phyloP scores from a whole-genome alignment of 1,284 basidiomycete genomes.

The Amylostereum areolatum region DNA sequence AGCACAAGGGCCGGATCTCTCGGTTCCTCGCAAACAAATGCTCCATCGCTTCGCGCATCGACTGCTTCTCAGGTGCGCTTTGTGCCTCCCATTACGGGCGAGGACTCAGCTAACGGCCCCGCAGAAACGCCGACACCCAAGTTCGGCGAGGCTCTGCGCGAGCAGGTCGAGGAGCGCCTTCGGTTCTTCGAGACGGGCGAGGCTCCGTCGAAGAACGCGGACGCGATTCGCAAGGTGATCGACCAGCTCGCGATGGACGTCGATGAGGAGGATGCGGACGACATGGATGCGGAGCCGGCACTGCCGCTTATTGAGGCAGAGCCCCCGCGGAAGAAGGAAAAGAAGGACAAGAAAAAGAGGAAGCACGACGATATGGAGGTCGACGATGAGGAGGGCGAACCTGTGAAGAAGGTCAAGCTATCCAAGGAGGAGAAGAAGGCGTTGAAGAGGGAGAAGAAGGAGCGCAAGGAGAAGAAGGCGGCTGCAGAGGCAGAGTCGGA shows the following conservation, averaged over 20 bases:
- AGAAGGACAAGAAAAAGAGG: conserved; percentile 54
- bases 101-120: conserved; percentile 3
- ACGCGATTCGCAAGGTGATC: conserved; percentile 86
- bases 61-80: conserved; percentile 83
- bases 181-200: conserved; percentile 90
- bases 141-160: conserved; percentile 90
- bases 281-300: conserved; percentile 49
- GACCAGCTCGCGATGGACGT: conserved; percentile 71
- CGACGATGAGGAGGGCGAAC: conserved; percentile 49
- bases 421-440: conserved; percentile 83
- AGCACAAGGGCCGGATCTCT: conserved; percentile 97
- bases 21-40: conserved; percentile 99
- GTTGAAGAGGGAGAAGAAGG: conserved; percentile 73
- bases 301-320: conserved; percentile 32
- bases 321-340: conserved; percentile 45
- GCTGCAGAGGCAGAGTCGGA: conserved; percentile 31
- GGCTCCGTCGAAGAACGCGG: conserved; percentile 81
- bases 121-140: conserved; percentile 84
- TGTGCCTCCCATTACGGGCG: background rate
- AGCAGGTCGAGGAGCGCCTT: conserved; percentile 95
- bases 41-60: conserved; percentile 96
- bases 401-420: conserved; percentile 66
- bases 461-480: conserved; percentile 40
- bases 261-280: conserved; percentile 67
- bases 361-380: conserved; percentile 61